Conservation (phyloP, 371 early-diverging fungal genomes). For the Saksenaea oblongispora region DNA sequence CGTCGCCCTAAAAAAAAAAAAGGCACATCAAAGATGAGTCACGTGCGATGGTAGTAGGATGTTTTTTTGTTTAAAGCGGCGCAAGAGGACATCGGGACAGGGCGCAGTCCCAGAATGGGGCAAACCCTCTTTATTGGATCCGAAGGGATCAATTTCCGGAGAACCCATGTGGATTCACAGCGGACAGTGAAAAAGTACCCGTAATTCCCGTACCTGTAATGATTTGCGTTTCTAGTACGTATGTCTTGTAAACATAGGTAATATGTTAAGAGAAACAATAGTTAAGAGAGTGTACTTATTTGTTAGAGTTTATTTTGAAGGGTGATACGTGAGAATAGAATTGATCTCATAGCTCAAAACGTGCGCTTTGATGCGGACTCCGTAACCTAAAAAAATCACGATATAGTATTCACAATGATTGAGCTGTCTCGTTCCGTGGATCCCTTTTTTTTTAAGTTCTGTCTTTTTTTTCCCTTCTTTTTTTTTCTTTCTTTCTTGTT, state of each 20-base stretch:
- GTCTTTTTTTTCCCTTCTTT: constrained; percentile 10
- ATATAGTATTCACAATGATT: neutral
- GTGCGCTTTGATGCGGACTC: neutral
- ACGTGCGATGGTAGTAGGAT: neutral
- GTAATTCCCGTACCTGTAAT: neutral
- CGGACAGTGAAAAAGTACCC: constrained; percentile 4
- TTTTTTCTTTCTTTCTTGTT: constrained; percentile 12
- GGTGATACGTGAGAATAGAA: neutral
- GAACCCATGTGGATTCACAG: neutral
- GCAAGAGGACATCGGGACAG: neutral
- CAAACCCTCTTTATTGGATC: neutral
- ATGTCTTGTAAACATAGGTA: no score
- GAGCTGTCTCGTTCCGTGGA: neutral
- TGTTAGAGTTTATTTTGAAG: neutral
- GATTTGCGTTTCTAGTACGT: no score
- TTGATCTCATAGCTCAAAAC: no score
- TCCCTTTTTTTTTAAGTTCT: constrained; percentile 9
- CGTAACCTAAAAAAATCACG: neutral
- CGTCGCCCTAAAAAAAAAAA: no score
- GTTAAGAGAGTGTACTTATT: no score
- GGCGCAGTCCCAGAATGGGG: neutral
- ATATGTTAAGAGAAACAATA: neutral
- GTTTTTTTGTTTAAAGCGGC: neutral
- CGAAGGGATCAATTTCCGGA: neutral
- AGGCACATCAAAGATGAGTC: no score